Conservation (phyloP, 768 basidiomycete species). For the Hortiboletus flavorubellus region DNA sequence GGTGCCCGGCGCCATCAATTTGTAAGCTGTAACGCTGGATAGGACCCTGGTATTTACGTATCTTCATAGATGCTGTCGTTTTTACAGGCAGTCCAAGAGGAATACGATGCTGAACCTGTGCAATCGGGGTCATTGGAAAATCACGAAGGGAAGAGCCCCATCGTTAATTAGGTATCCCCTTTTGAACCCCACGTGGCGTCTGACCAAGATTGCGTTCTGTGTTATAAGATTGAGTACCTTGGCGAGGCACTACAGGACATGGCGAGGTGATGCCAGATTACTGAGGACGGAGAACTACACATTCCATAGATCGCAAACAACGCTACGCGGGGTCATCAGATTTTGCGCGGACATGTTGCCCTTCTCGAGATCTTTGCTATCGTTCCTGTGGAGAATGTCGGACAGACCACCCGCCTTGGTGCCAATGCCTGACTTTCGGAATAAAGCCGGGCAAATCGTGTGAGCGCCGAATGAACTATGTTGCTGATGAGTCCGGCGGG, state of each 20-base stretch:
- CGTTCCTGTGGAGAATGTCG: neutral
- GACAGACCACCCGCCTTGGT: neutral
- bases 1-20: conserved; percentile 71
- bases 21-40: conserved; percentile 38
- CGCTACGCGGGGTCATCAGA: neutral
- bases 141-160: neutral
- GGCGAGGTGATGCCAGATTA: neutral
- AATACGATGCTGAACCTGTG: conserved; percentile 33
- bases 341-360: neutral
- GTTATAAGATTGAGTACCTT: neutral
- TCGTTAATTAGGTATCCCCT: neutral
- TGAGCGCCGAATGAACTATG: neutral
- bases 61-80: conserved; percentile 58
- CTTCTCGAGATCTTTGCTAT: neutral
- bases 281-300: neutral
- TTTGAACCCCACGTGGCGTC: neutral
- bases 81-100: conserved; percentile 54
- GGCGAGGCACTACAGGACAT: neutral
- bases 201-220: neutral
- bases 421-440: neutral
- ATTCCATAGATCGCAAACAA: neutral
- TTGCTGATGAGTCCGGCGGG: neutral
- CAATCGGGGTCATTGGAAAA: neutral
- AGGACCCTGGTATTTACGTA: conserved; percentile 1
- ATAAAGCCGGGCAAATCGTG: neutral